Evolutionary conservation across 306 rosid species (phyloP).

Genomic region (Macrotyloma uniflorum): DNA sequence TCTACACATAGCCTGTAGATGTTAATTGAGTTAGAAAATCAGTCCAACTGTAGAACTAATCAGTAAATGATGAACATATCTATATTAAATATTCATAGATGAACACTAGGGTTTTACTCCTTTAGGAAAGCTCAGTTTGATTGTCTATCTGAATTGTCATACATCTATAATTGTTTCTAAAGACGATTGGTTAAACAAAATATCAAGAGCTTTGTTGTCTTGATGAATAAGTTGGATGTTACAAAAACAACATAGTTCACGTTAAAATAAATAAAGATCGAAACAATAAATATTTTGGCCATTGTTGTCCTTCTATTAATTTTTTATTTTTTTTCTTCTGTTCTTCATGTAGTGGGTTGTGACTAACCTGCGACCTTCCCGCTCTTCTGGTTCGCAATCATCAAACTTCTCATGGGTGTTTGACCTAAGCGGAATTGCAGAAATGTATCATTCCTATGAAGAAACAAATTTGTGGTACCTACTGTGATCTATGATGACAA

Average conservation of each 20-base stretch:
- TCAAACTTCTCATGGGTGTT: constrained; percentile 80
- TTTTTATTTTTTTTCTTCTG: neutral
- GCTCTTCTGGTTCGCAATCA: constrained; percentile 49
- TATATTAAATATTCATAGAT: neutral
- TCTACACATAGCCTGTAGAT: neutral
- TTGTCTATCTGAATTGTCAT: constrained; percentile 12
- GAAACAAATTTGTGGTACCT: constrained; percentile 84
- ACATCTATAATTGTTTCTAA: neutral
- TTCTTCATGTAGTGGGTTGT: constrained; percentile 81
- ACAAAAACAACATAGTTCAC: constrained; percentile 6
- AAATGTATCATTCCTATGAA: constrained; percentile 91
- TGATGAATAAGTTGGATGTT: constrained; percentile 22
- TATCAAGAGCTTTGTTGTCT: constrained; percentile 17
- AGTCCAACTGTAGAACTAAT: neutral
- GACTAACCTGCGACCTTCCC: constrained; percentile 76
- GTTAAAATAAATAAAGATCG: constrained; percentile 16
- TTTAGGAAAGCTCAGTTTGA: neutral
- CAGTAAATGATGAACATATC: neutral
- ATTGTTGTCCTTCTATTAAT: neutral
- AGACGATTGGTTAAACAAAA: constrained; percentile 26
- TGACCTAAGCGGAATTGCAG: constrained; percentile 83
- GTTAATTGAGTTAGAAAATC: neutral
- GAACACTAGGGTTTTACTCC: neutral
- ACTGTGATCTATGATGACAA: constrained; percentile 24
- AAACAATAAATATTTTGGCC: constrained; percentile 1